Percentiles rank a stretch among this genome's conserved stretches.
These are phyloP conservation scores for Mycena galopus DNA, from an alignment of 768 basidiomycete genomes.

Conservation along the genomic window DNA sequence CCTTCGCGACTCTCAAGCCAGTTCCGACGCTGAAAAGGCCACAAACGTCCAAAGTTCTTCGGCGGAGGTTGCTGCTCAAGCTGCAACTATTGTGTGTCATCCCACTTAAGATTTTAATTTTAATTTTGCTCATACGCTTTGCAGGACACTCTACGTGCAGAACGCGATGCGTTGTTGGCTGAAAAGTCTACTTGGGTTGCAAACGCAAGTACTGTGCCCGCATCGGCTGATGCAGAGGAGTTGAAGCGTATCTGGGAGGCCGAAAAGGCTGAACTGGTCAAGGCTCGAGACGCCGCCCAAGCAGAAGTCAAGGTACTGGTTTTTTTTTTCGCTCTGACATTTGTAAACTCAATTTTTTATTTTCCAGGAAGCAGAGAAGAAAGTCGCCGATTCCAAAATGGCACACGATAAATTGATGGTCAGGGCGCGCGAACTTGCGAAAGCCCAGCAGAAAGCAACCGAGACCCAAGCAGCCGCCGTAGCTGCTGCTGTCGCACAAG, in stretches of 20 bases:
- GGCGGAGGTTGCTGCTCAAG: constrained; percentile 47
- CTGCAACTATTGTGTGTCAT: constrained; percentile 53
- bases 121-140: constrained; percentile 10
- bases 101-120: neutral
- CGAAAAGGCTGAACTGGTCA: constrained; percentile 70
- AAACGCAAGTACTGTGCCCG: constrained; percentile 45
- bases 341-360: constrained; percentile 14
- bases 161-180: constrained; percentile 72
- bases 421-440: constrained; percentile 65
- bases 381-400: constrained; percentile 55
- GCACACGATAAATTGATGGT: constrained; percentile 73
- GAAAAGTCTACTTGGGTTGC: constrained; percentile 66
- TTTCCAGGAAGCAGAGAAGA: constrained; percentile 58
- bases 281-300: constrained; percentile 71
- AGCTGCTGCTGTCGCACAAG: constrained; percentile 69
- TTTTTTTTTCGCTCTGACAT: neutral
- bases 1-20: constrained; percentile 43
- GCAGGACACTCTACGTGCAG: constrained; percentile 66
- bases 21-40: constrained; percentile 38
- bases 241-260: constrained; percentile 62
- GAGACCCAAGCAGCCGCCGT: constrained; percentile 65
- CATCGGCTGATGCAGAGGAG: constrained; percentile 44
- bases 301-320: constrained; percentile 66
- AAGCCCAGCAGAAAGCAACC: constrained; percentile 55
- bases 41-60: constrained; percentile 35